Evolutionary conservation across 306 rosid species (phyloP).

Genomic region (Rosa multiflora): DNA sequence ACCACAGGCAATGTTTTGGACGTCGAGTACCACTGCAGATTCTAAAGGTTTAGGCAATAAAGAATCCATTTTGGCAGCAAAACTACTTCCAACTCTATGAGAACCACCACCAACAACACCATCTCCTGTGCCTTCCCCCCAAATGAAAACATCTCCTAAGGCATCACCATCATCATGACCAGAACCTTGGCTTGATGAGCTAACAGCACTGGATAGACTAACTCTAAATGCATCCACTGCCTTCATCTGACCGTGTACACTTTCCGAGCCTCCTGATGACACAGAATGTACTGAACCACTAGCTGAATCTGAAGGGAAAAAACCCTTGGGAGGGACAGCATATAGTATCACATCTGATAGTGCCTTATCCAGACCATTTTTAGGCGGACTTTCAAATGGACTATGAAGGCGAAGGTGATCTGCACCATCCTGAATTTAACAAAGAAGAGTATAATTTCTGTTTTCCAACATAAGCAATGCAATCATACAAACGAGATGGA

Average conservation of each 20-base stretch:
- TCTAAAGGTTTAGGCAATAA: slow-evolving; percentile 91
- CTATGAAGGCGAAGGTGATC: slow-evolving; percentile 91
- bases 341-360: slow-evolving; percentile 74
- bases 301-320: slow-evolving; percentile 92
- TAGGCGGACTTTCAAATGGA: slow-evolving; percentile 96
- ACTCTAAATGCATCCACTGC: slow-evolving; percentile 96
- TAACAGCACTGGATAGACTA: slow-evolving; percentile 95
- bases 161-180: slow-evolving; percentile 99
- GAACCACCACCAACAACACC: slow-evolving; percentile 94
- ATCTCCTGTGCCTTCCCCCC: slow-evolving; percentile 98
- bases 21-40: slow-evolving; percentile 94
- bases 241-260: slow-evolving; percentile 89
- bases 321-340: slow-evolving; percentile 86
- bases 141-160: slow-evolving; percentile 93
- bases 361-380: slow-evolving; percentile 88
- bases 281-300: slow-evolving; percentile 89
- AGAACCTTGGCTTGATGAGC: slow-evolving; percentile 99
- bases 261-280: slow-evolving; percentile 98
- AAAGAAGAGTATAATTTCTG: slow-evolving; percentile 23
- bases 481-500: slow-evolving; percentile 16
- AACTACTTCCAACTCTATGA: slow-evolving; percentile 70
- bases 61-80: slow-evolving; percentile 75
- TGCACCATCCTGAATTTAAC: slow-evolving; percentile 69
- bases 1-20: slow-evolving; percentile 95
- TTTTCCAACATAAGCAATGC: slow-evolving; percentile 24